phyloP scores from a whole-genome alignment of 768 basidiomycete species.

The Obba rivulosa region DNA sequence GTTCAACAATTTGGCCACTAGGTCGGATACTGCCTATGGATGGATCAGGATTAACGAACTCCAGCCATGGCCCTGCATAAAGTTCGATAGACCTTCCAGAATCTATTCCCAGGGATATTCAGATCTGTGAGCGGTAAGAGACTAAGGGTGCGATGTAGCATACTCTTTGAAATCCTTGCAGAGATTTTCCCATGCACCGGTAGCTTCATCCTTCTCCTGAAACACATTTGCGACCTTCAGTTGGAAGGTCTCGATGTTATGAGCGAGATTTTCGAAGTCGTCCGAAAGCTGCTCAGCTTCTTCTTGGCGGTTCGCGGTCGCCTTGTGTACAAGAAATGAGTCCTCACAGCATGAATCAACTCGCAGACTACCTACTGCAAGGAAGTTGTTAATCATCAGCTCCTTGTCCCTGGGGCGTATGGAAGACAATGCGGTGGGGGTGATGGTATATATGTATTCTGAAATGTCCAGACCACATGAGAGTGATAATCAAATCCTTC shows the following conservation, averaged over 20 bases:
- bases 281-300: conserved; percentile 14
- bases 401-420: too few relatives aligned
- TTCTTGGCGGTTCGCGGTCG: conserved; percentile 7
- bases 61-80: neutral
- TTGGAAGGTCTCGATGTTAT: conserved; percentile 23
- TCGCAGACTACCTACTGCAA: too few relatives aligned
- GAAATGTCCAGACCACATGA: too few relatives aligned
- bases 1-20: conserved; percentile 7
- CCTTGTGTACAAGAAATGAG: too few relatives aligned
- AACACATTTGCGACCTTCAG: conserved; percentile 22
- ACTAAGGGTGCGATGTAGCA: neutral
- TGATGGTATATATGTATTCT: too few relatives aligned
- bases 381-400: too few relatives aligned
- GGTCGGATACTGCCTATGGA: conserved; percentile 14
- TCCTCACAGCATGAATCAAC: too few relatives aligned
- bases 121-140: conserved; percentile 9
- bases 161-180: conserved; percentile 23
- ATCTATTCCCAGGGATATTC: too few relatives aligned
- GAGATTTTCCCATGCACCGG: conserved; percentile 13
- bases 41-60: neutral
- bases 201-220: conserved; percentile 19
- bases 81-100: conserved; percentile 19
- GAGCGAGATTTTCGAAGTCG: conserved; percentile 18
- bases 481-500: too few relatives aligned
- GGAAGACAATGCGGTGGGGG: too few relatives aligned